A percentile compares a stretch with the other conserved stretches of the same genome.
Evolutionary conservation across 345 rosid species (phyloP).

Genomic region (Hibiscus syriacus): DNA sequence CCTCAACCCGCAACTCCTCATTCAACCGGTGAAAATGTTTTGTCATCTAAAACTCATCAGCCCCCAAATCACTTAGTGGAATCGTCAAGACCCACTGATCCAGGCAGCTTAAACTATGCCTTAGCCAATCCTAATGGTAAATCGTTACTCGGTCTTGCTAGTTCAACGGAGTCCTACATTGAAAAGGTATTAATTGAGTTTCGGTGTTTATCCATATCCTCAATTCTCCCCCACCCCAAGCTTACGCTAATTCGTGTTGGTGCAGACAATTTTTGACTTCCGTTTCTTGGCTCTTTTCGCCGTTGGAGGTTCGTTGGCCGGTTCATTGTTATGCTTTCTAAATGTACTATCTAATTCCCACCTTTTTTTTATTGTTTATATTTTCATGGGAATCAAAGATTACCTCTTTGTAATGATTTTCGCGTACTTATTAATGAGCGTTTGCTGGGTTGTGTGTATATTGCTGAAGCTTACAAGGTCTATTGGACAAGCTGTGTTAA

Average conservation of each 20-base stretch:
- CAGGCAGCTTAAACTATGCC: slow-evolving; percentile 17
- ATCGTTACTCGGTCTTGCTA: slow-evolving; percentile 23
- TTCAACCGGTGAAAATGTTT: neutral
- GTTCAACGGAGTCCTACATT: slow-evolving; percentile 60
- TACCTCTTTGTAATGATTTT: no score
- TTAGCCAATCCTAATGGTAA: no score
- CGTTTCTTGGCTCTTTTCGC: slow-evolving; percentile 86
- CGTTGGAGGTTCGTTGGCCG: slow-evolving; percentile 74
- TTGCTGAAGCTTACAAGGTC: slow-evolving; percentile 70
- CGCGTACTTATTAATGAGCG: neutral
- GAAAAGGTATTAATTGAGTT: slow-evolving; percentile 43
- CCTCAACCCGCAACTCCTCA: slow-evolving; percentile 33
- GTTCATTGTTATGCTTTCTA: slow-evolving; percentile 78
- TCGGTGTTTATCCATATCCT: no score
- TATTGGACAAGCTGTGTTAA: slow-evolving; percentile 77
- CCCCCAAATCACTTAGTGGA: slow-evolving; percentile 20
- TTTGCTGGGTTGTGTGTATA: slow-evolving; percentile 67
- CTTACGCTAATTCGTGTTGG: neutral
- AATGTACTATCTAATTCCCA: slow-evolving; percentile 42
- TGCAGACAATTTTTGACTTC: slow-evolving; percentile 78
- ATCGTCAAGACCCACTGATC: slow-evolving; percentile 25
- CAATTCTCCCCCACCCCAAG: no score
- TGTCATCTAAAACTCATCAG: neutral
- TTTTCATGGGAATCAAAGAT: no score
- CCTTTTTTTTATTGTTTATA: neutral